Evolutionary conservation across 768 basidiomycete species (phyloP), one percentile per base, ranked within the genome.

Genomic region (Mycena alexandri): DNA sequence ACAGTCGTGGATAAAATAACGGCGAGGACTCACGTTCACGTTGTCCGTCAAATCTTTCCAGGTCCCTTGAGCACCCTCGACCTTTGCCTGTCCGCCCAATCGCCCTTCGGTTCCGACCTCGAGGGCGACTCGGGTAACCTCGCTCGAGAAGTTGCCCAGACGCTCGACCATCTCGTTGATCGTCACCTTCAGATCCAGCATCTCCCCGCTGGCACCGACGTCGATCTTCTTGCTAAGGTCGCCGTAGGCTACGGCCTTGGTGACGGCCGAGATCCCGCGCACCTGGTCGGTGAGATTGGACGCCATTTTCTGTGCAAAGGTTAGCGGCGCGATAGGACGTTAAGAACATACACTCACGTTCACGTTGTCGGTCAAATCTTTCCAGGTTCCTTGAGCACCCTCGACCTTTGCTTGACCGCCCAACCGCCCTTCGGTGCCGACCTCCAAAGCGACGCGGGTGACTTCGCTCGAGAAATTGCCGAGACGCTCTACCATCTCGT

Each of bases 331-430:
- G 90, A 85, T 67, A 88, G 87, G 79, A 87, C 86, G 64, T 11
- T 38, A 10, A 38, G 3, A 5, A 5, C 5, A 85, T 83, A 84
- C 82, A 86, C 86, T 83, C 66, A 86, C 72, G 74, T 87, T 89
- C 64, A 89, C 88, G 61, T 89, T 87, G 69, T 87, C 85, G n/a
- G 86, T 83, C 65, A 89, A 74, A 57, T 83, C 83, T 83, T 86
- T 69, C 90, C 90, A 91, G 72, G 89, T 90, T 56, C 90, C 90
- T 72, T 90, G 86, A 3, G 91, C 91, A 29, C 88, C 90, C 19
- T 88, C 86, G 1, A 93, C 92, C 61, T 80, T 81, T 0, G 92
- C 92, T 71, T 92, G 91, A 43, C 91, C 91, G 61, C 91, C 91
- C 74, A 48, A 85, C 88, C 68, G 88, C 3, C 67, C 67, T 10